Base-by-base conservation (phyloP, 345 rosid species). In the Euclidium syriacum region DNA sequence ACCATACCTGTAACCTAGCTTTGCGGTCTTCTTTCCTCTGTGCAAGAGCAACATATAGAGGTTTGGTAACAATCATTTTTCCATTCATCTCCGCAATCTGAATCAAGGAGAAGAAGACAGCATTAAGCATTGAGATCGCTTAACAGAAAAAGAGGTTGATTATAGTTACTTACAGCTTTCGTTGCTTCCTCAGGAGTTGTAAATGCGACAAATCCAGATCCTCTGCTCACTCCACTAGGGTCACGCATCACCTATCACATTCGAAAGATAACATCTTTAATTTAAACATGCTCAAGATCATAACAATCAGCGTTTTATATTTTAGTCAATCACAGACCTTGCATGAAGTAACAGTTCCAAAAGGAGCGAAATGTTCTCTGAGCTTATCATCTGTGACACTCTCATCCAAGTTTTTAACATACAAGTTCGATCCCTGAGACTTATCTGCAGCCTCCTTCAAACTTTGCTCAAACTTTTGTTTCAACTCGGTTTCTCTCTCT, bases 131-230 rank as follows among this genome's bases (percentile, higher is more conserved):
- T 11, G 36, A 20, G 24, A 52, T 27, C 41, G 17, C 25, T 30
- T 10, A 10, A 41, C 16, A 57, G 36, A 27, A 36, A 27, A 19
- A 5, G 11, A 0, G 15, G 58, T 18, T 1, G 6, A 11, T 40
- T 9, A 16, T 32, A 51, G 47, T 26, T 18, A 78, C 96, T 85
- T 79, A 92, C 99, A 70, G 99, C 97, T 76, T 60, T 79, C 40
- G 90, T 70, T 61, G 99, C 96, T 70, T 92, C 99, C 38, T 89
- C 99, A 8, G 95, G 85, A 67, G 83, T 76, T 26, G 94, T 78
- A 67, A 92, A 89, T 27, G 98, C 94, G 11, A 92, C 98, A 78
- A 92, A 92, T 22, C 97, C 98, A 67, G 95, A 92, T 29, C 98
- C 98, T 73, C 84, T 80, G 56, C 94, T 92, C 44, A 83, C 75